Evolutionary conservation across 1,284 basidiomycete genomes (phyloP).

Genomic region (Calocybe gambosa): DNA sequence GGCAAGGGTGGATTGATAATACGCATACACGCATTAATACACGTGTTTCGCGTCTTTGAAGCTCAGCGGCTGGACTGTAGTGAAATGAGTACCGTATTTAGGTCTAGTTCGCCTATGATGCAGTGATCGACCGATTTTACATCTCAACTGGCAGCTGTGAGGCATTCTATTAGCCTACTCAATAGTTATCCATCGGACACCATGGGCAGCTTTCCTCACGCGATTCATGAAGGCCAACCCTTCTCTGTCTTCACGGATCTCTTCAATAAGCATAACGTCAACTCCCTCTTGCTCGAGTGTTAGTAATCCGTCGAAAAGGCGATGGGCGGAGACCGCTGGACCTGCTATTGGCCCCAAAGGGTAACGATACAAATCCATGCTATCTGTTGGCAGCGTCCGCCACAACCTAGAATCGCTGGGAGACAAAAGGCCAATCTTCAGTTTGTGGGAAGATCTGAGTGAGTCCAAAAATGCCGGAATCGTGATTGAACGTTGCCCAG

Average conservation of each 20-base stretch:
- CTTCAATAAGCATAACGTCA: constrained; percentile 86
- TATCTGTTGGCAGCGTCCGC: constrained; percentile 29
- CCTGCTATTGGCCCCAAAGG: constrained; percentile 58
- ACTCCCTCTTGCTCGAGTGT: constrained; percentile 74
- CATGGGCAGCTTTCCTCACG: constrained; percentile 89
- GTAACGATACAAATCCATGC: constrained; percentile 48
- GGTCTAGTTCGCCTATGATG: not conserved
- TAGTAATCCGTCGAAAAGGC: constrained; percentile 86
- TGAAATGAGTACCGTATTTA: not conserved
- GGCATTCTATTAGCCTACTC: constrained; percentile 18
- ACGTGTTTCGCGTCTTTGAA: not conserved
- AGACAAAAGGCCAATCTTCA: constrained; percentile 64
- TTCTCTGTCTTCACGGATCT: constrained; percentile 74
- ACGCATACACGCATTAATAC: not conserved
- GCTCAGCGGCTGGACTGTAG: not conserved
- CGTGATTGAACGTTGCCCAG: constrained; percentile 23
- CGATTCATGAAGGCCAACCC: constrained; percentile 97
- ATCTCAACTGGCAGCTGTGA: not conserved
- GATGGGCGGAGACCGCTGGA: constrained; percentile 69
- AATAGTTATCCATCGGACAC: constrained; percentile 41
- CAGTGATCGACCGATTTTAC: constrained; percentile 3
- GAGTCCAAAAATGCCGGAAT: constrained; percentile 35
- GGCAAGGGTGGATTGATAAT: no score
- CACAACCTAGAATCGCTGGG: constrained; percentile 60
- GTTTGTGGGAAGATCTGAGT: constrained; percentile 23